Base-by-base conservation (phyloP, 495 filamentous ascomycete species). In the Hypomontagnella monticulosa region DNA sequence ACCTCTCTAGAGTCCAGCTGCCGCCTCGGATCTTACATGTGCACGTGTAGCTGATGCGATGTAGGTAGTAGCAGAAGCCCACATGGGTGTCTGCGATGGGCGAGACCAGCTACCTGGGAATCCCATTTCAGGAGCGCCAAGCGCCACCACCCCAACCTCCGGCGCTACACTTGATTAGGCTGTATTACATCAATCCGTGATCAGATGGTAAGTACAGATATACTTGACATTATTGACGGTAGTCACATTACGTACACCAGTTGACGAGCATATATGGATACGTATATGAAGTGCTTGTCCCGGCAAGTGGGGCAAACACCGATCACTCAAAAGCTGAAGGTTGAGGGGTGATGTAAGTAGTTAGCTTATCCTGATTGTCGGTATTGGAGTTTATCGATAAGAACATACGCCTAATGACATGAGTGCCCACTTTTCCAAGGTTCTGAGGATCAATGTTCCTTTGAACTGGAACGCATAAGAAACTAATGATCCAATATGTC, bases 401-500 rank as follows among this genome's bases (percentile, higher is more conserved):
- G 16, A 40, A 18, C 38, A 32, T 43, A 43, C 11, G 18, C 43
- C 34, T 38, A 38, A 52, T 52, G 33, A 36, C 33, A 57, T 47
- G 15, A 11, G 34, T 30, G n/a, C n/a, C 33, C 43, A 43, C 48
- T 38, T n/a, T 12, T 38, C 36, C n/a, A 14, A 14, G 36, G n/a
- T 10, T 14, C 36, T 38, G 9, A 11, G 3, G n/a, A n/a, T n/a
- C n/a, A n/a, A n/a, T n/a, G n/a, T n/a, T n/a, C 36, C 36, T 38
- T 38, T 38, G 36, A 3, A 11, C n/a, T 38, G 50, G 33, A 33
- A 62, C 33, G 64, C 64, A 67, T 61, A 38, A 67, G 51, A 16
- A 19, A 53, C 48, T 40, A 53, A 23, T 10, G 20, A 48, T 34
- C 15, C n/a, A 33, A 62, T 6, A 43, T 65, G 55, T 65, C 33